Conservation (phyloP, 1,284 basidiomycete species). For the Tylopilus sp. region DNA sequence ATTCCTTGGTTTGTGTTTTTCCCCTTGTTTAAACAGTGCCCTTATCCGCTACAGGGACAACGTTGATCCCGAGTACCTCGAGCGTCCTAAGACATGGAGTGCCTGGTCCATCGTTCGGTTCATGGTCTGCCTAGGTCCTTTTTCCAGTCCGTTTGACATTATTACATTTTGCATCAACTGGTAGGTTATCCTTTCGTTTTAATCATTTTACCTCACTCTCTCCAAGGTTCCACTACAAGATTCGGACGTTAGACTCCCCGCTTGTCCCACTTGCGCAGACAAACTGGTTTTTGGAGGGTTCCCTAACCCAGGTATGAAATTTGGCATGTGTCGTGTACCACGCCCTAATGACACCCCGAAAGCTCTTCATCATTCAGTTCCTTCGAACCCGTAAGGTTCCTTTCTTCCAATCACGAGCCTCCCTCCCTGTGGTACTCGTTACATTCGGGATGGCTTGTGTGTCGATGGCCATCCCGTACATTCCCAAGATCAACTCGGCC, state of each 20-base stretch:
- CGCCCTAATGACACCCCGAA: conserved; percentile 19
- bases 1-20: conserved; percentile 39
- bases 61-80: conserved; percentile 44
- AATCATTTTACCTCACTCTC: not conserved
- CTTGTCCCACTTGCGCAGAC: conserved; percentile 42
- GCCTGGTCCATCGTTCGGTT: conserved; percentile 44
- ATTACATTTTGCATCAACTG: conserved; percentile 41
- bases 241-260: conserved; percentile 38
- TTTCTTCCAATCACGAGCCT: conserved; percentile 44
- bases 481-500: conserved; percentile 42
- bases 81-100: conserved; percentile 39
- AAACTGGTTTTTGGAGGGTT: conserved; percentile 43
- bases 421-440: conserved; percentile 35
- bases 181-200: conserved; percentile 17
- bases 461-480: conserved; percentile 45
- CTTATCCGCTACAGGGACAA: conserved; percentile 37
- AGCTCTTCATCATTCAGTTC: conserved; percentile 46
- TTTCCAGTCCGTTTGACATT: conserved; percentile 45
- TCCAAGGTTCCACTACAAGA: conserved; percentile 43
- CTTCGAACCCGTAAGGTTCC: conserved; percentile 42
- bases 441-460: conserved; percentile 44
- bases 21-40: not conserved
- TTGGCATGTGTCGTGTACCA: not conserved
- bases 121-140: conserved; percentile 43
- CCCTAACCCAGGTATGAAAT: conserved; percentile 40